These are phyloP conservation scores for Talinum fruticosum DNA, from an alignment of 148 eudicot genomes.

Conservation along the genomic window DNA sequence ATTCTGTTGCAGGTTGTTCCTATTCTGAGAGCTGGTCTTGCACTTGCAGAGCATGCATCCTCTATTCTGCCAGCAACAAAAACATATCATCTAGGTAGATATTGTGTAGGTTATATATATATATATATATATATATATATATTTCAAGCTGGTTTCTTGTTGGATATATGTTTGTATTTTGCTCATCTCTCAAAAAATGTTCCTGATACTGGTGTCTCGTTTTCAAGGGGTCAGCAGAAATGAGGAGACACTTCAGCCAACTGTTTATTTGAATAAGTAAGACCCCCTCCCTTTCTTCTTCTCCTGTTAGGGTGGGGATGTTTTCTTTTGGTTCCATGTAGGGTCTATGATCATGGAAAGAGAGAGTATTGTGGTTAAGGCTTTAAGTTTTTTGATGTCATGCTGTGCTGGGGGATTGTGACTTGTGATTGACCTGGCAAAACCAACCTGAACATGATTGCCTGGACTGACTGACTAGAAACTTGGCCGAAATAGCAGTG, in stretches of 20 bases:
- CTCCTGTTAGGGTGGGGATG: neutral
- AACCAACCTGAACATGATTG: no score
- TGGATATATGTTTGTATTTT: neutral
- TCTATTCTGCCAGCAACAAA: constrained; percentile 81
- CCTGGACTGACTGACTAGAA: no score
- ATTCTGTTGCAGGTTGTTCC: constrained; percentile 69
- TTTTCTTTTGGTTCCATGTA: neutral
- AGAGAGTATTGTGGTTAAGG: no score
- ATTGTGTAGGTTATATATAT: neutral
- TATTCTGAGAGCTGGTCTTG: constrained; percentile 96
- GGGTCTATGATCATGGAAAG: no score
- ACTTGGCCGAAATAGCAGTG: no score
- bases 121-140: neutral
- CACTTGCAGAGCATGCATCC: constrained; percentile 92
- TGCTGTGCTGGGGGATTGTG: no score
- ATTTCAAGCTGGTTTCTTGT: neutral
- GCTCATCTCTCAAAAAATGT: neutral
- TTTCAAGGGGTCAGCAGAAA: constrained; percentile 71
- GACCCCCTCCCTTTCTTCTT: constrained; percentile 4
- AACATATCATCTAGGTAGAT: constrained; percentile 85
- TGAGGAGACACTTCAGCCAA: constrained; percentile 90
- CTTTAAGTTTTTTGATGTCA: no score
- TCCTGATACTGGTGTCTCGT: constrained; percentile 17
- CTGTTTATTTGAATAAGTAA: constrained; percentile 93
- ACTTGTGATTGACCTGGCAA: no score